Conservation (phyloP, 2,329 filamentous ascomycete genomes). For the Fusarium zealandicum region DNA sequence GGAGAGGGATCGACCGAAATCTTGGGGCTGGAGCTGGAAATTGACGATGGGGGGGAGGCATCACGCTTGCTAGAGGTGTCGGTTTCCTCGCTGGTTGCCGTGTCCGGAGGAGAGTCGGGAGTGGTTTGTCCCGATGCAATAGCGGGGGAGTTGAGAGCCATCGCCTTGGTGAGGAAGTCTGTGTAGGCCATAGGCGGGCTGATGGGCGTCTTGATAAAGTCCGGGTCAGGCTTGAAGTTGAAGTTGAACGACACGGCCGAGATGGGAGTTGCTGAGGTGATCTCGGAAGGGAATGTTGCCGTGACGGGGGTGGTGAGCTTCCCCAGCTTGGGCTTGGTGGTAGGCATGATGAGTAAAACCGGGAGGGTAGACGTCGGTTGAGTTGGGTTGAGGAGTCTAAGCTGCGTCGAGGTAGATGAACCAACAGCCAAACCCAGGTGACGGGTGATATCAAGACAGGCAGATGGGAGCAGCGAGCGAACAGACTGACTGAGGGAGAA, state of each 20-base stretch:
- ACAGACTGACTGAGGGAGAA: slow-evolving; percentile 41
- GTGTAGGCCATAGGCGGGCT: slow-evolving; percentile 89
- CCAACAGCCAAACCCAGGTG: slow-evolving; percentile 36
- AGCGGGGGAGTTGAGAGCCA: slow-evolving; percentile 77
- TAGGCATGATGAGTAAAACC: slow-evolving; percentile 53
- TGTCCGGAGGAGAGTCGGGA: slow-evolving; percentile 60
- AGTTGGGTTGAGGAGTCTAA: slow-evolving; percentile 24
- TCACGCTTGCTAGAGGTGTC: slow-evolving; percentile 66
- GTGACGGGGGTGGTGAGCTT: slow-evolving; percentile 69
- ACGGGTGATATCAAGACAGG: slow-evolving; percentile 30
- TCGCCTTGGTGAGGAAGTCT: slow-evolving; percentile 83
- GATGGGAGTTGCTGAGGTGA: slow-evolving; percentile 72
- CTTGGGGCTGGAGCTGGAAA: slow-evolving; percentile 47
- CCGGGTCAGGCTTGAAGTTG: slow-evolving; percentile 51
- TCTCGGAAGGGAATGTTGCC: slow-evolving; percentile 67
- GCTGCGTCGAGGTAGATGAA: slow-evolving; percentile 28
- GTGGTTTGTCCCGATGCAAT: slow-evolving; percentile 58
- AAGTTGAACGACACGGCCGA: slow-evolving; percentile 53
- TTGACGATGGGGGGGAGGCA: slow-evolving; percentile 56
- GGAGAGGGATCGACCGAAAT: slow-evolving; percentile 34
- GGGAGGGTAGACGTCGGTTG: slow-evolving; percentile 15
- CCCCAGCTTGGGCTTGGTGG: slow-evolving; percentile 65
- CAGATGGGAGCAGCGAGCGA: slow-evolving; percentile 38
- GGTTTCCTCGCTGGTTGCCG: slow-evolving; percentile 62
- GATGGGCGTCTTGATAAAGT: slow-evolving; percentile 85